Percentiles rank a stretch among this genome's conserved stretches.
Conservation (phyloP, 2,329 filamentous ascomycete species). For the Aspergillus tanneri region DNA sequence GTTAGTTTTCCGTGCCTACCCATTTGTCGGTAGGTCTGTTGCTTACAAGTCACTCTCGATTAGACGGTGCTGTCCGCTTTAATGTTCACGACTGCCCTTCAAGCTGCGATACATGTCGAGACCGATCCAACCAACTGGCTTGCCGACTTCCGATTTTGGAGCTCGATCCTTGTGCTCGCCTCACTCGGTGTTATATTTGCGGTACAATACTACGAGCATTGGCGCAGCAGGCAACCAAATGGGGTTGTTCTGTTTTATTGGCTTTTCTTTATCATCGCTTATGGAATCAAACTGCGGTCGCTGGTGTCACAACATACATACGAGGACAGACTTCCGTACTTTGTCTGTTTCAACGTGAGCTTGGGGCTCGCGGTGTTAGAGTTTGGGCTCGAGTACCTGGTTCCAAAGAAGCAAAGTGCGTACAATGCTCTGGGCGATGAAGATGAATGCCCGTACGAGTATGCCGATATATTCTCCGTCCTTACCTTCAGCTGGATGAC, state of each 20-base stretch:
- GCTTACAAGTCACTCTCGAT: constrained; percentile 1
- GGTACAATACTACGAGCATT: constrained; percentile 84
- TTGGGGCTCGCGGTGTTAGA: constrained; percentile 68
- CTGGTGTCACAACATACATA: constrained; percentile 76
- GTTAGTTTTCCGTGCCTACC: constrained; percentile 50
- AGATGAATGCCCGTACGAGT: constrained; percentile 74
- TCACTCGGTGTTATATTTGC: constrained; percentile 73
- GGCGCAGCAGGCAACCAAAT: constrained; percentile 78
- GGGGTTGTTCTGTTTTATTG: constrained; percentile 90
- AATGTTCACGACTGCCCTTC: constrained; percentile 65
- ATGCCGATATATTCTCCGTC: constrained; percentile 88
- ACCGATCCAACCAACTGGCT: constrained; percentile 69
- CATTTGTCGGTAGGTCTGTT: not conserved
- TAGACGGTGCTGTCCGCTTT: constrained; percentile 66
- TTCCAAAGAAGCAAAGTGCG: constrained; percentile 72
- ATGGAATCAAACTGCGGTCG: constrained; percentile 80
- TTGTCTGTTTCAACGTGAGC: constrained; percentile 71
- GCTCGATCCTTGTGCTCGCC: constrained; percentile 67
- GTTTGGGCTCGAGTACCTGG: constrained; percentile 79
- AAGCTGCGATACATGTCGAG: constrained; percentile 74
- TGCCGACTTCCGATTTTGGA: constrained; percentile 83
- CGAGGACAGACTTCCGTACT: constrained; percentile 66
- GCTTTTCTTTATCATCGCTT: constrained; percentile 77
- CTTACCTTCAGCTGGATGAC: constrained; percentile 99
- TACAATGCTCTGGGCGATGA: constrained; percentile 66